Base-by-base conservation (phyloP, 228 moss, liverwort and hornwort species). In the Sphagnum fallax region DNA sequence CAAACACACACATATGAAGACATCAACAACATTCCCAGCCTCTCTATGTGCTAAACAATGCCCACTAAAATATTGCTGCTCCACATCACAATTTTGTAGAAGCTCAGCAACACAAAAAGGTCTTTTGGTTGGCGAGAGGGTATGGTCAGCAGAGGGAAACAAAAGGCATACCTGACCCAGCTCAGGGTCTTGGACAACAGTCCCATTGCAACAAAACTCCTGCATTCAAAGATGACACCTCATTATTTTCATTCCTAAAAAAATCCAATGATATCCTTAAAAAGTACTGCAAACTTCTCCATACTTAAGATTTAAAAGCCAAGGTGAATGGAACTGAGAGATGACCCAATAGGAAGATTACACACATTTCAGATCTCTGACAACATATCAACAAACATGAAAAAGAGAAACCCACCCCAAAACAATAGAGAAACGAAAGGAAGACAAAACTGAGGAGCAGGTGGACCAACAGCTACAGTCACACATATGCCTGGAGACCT, bases 171-270 rank as follows among this genome's bases (percentile, higher is more conserved):
- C 82, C 83, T 95, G 92, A 72, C 95, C 95, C 77, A 95, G 63
- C 85, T 95, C 95, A 4, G 84, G 81, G 73, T 95, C 95, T 65
- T 95, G 90, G 2, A 95, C 89, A 9, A 95, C 92, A 6, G 92
- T 90, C 58, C 92, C 95, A 85, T 95, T 95, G 84, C 95, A 95
- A 65, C 95, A 95, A 49, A 95, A 95, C 58, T 92, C 95, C 87
- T 85, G 79, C 51, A 18, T 10, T 2, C 12, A 55, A 55, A 55
- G 55, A 8, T 55, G 55, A 55, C 55, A 55, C 32, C 32, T 32
- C 32, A 55, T 12, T 8, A 55, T 12, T 12, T 55, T 55, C 9
- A 12, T 55, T 8, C 9, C 8, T 55, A 55, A 2, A 55, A 4
- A 55, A 0, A 8, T 55, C 0, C 9, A 12, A 55, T 55, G 1